These are phyloP conservation scores for Citrus mangshanensis DNA, from an alignment of 345 rosid genomes.

Conservation along the genomic window DNA sequence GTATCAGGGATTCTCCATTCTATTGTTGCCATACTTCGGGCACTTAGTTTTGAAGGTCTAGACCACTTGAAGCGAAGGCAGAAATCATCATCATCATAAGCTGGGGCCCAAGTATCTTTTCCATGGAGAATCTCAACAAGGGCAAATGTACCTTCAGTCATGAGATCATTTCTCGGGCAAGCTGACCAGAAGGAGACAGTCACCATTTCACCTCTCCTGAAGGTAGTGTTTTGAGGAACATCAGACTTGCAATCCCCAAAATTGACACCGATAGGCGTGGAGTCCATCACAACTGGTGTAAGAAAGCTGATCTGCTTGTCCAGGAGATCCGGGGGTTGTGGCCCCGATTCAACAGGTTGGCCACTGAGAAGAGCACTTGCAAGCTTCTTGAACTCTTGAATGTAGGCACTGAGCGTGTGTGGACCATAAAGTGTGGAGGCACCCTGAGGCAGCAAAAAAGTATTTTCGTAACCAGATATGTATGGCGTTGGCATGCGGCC, in stretches of 20 bases:
- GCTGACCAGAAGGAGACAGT: conserved; percentile 87
- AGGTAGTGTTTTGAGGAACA: conserved; percentile 70
- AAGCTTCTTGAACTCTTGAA: conserved; percentile 88
- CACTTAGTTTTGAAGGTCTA: conserved; percentile 64
- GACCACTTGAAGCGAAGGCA: conserved; percentile 92
- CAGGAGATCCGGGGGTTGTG: conserved; percentile 80
- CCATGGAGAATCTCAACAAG: conserved; percentile 77
- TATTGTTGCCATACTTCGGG: conserved; percentile 67
- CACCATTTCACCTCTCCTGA: conserved; percentile 66
- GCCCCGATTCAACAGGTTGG: conserved; percentile 55
- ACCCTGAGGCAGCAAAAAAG: conserved; percentile 54
- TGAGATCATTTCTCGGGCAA: conserved; percentile 89
- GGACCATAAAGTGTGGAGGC: conserved; percentile 93
- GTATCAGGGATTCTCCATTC: conserved; percentile 82
- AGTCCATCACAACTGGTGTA: conserved; percentile 83
- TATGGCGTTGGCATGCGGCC: background rate
- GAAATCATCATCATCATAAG: conserved; percentile 88
- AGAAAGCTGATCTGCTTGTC: conserved; percentile 77
- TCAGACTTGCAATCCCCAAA: conserved; percentile 84
- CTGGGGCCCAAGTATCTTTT: conserved; percentile 72
- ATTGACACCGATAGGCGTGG: conserved; percentile 56
- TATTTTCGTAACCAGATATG: background rate
- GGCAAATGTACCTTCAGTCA: conserved; percentile 91
- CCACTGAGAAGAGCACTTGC: conserved; percentile 56
- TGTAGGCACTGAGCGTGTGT: conserved; percentile 82